Evolutionary conservation across 208 protist species (phyloP), one percentile per base, ranked within the genome.

Genomic region (Vickermania ingenoplastis): DNA sequence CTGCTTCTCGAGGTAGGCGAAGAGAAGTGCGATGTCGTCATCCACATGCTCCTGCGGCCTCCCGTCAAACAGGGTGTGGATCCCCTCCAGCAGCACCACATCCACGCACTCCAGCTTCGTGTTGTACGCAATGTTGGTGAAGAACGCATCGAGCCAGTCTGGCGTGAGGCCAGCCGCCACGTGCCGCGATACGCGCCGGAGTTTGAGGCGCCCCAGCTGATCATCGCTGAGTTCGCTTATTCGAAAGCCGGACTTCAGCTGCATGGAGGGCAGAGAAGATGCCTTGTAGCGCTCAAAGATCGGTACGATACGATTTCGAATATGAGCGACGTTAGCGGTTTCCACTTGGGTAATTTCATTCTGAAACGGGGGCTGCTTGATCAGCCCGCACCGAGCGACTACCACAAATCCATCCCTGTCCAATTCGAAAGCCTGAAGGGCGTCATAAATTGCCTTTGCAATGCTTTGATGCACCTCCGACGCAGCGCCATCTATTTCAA

Each of bases 261-360:
- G 82, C 59, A 79, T 83, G 3, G 81, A 83, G n/a, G 87, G 87
- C 41, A 94, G 60, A 48, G 83, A 89, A 22, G 87, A 83, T 2
- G 87, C 87, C 65, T 91, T 91, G 71, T 83, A 85, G 45, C 87
- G 87, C 67, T 91, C 87, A 69, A 89, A 91, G 29, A 91, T 72
- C 11, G 87, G 87, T 1, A 88, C 62, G 56, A 94, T 94, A 29
- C 87, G 81, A 65, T 80, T 86, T 27, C 83, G 81, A 59, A 83
- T 73, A 29, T 81, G 74, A 1, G 83, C 87, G 22, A 77, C 79
- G 72, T 94, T 94, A 11, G 77, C 78, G 26, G 79, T 68, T 59
- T 90, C 73, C 24, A 94, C 62, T 26, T 84, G 71, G 48, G 81
- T 88, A 30, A 91, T 77, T 57, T 94, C 81, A 30, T 91, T 69